Conservation (phyloP, 179 eudicot species). For the Heliamphora ciliata region DNA sequence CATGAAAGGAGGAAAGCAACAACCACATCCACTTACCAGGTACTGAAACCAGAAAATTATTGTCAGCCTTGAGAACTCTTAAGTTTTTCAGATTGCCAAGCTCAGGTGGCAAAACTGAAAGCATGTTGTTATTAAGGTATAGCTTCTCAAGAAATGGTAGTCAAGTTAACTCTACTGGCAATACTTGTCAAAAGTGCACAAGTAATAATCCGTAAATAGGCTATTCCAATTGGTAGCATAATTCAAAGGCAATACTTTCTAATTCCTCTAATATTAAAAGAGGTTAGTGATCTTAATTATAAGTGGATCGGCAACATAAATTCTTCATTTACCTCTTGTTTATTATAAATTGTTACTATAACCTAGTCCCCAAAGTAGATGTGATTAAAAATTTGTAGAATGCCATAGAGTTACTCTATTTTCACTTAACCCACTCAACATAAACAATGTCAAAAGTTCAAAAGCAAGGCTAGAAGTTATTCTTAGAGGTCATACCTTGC, state of each 20-base stretch:
- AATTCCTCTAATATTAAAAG: background rate
- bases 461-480: background rate
- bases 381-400: background rate
- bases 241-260: background rate
- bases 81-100: conserved; percentile 79
- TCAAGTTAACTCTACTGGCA: conserved; percentile 82
- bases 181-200: conserved; percentile 34
- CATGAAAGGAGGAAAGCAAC: no score
- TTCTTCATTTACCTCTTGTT: background rate
- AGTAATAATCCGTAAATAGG: background rate
- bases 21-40: conserved; percentile 51
- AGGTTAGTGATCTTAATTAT: background rate
- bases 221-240: background rate
- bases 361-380: background rate
- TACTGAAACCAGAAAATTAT: conserved; percentile 76
- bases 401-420: background rate
- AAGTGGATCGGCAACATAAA: background rate
- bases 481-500: background rate
- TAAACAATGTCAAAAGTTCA: background rate
- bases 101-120: conserved; percentile 75
- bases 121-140: conserved; percentile 79
- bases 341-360: background rate
- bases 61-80: conserved; percentile 79
- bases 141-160: conserved; percentile 83
- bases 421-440: background rate